A percentile compares a stretch with the other conserved stretches of the same genome.
phyloP scores from a whole-genome alignment of 192 early-diverging fungal species.

The Helicostylum pulchrum region DNA sequence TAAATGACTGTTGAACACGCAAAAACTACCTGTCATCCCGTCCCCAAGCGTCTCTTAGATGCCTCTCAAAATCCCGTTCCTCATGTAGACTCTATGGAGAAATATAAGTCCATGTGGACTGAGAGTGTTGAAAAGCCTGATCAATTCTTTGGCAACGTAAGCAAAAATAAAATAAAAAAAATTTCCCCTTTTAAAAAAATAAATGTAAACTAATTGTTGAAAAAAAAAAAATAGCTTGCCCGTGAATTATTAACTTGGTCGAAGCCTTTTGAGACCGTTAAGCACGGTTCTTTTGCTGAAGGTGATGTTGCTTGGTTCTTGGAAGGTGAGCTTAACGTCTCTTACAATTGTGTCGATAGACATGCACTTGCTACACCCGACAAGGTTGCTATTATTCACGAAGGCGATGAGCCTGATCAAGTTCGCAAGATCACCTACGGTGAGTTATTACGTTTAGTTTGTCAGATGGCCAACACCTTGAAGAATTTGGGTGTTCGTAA shows the following conservation, averaged over 20 bases:
- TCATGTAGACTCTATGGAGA: slow-evolving; percentile 66
- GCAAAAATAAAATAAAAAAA: neutral
- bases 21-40: slow-evolving; percentile 34
- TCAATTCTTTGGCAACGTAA: slow-evolving; percentile 82
- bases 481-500: slow-evolving; percentile 80
- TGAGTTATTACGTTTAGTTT: slow-evolving; percentile 79
- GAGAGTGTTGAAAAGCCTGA: slow-evolving; percentile 77
- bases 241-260: slow-evolving; percentile 78
- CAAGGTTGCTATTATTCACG: slow-evolving; percentile 82
- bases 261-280: slow-evolving; percentile 71
- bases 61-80: slow-evolving; percentile 55
- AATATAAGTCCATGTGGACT: slow-evolving; percentile 81
- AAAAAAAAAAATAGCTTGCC: slow-evolving; percentile 50
- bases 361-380: slow-evolving; percentile 77
- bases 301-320: slow-evolving; percentile 94
- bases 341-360: slow-evolving; percentile 95
- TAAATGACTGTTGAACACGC: slow-evolving; percentile 5
- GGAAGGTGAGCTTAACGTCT: slow-evolving; percentile 85
- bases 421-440: slow-evolving; percentile 77
- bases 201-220: neutral
- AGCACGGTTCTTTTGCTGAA: slow-evolving; percentile 66
- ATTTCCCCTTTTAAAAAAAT: neutral
- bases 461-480: slow-evolving; percentile 81
- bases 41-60: slow-evolving; percentile 65
- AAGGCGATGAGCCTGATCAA: slow-evolving; percentile 85